A percentile compares a stretch with the other conserved stretches of the same genome.
Conservation (phyloP, 331 rosid species). For the Arachis monticola region DNA sequence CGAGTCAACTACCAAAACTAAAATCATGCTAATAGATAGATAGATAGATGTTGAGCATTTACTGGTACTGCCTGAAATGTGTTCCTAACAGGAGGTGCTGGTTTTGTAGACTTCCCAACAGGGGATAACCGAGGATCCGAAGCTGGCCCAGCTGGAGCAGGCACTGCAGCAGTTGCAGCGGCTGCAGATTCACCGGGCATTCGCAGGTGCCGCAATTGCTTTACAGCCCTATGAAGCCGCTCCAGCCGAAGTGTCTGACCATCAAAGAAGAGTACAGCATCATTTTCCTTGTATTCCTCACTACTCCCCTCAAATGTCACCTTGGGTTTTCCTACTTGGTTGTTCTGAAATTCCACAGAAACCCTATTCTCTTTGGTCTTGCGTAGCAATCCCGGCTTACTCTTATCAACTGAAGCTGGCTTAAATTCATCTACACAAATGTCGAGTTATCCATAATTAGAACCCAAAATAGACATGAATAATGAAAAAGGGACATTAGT, state of each 20-base stretch:
- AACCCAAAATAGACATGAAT: background rate
- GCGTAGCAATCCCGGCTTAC: constrained; percentile 68
- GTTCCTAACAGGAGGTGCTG: constrained; percentile 47
- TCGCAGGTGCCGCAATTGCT: constrained; percentile 86
- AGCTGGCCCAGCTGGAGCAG: constrained; percentile 51
- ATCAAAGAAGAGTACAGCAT: constrained; percentile 87
- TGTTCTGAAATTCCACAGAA: constrained; percentile 84
- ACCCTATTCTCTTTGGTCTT: constrained; percentile 90
- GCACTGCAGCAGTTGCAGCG: constrained; percentile 37
- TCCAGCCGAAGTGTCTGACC: constrained; percentile 78
- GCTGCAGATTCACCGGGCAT: constrained; percentile 81
- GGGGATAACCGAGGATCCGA: constrained; percentile 79
- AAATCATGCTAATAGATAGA: constrained; percentile 25
- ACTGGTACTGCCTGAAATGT: constrained; percentile 67
- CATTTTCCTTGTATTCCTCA: constrained; percentile 84
- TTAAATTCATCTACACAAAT: constrained; percentile 80
- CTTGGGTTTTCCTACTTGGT: constrained; percentile 87
- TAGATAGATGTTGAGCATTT: constrained; percentile 24
- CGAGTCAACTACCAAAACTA: constrained; percentile 14
- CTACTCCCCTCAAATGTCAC: constrained; percentile 83
- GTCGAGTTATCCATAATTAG: constrained; percentile 27
- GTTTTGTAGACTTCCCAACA: constrained; percentile 57
- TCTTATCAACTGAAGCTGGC: constrained; percentile 94
- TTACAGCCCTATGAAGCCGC: constrained; percentile 79
- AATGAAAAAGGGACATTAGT: background rate